These are phyloP conservation scores for Ceratocystis lukuohia DNA, from an alignment of 2,329 filamentous ascomycete genomes.

Conservation along the genomic window DNA sequence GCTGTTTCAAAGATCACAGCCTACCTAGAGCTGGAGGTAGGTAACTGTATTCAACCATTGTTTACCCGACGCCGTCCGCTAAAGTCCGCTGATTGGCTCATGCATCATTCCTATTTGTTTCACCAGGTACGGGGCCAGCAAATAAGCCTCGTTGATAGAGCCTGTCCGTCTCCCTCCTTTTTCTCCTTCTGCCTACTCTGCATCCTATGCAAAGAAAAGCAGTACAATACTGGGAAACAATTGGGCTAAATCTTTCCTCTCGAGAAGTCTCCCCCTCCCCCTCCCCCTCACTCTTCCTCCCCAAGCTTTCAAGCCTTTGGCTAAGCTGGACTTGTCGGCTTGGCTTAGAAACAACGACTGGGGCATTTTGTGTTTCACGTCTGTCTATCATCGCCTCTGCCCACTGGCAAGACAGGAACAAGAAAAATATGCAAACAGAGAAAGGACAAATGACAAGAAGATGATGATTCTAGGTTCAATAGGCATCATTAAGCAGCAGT, in stretches of 20 bases:
- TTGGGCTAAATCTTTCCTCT: too few relatives aligned
- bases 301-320: not conserved
- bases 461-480: too few relatives aligned
- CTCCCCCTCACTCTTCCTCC: too few relatives aligned
- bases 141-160: not conserved
- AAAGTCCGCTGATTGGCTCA: not conserved
- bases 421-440: not conserved
- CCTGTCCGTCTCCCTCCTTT: not conserved
- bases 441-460: not conserved
- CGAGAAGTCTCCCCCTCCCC: too few relatives aligned
- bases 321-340: not conserved
- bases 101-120: not conserved
- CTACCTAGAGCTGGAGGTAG: not conserved
- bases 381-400: not conserved
- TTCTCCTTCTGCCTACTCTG: not conserved
- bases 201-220: not conserved
- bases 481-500: too few relatives aligned
- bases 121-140: not conserved
- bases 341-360: conserved; percentile 1
- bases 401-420: not conserved
- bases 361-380: conserved; percentile 1
- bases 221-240: too few relatives aligned
- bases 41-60: not conserved
- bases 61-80: not conserved
- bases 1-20: too few relatives aligned